phyloP scores from a whole-genome alignment of 1,139 yeast species.

The Arxiozyma bovina region DNA sequence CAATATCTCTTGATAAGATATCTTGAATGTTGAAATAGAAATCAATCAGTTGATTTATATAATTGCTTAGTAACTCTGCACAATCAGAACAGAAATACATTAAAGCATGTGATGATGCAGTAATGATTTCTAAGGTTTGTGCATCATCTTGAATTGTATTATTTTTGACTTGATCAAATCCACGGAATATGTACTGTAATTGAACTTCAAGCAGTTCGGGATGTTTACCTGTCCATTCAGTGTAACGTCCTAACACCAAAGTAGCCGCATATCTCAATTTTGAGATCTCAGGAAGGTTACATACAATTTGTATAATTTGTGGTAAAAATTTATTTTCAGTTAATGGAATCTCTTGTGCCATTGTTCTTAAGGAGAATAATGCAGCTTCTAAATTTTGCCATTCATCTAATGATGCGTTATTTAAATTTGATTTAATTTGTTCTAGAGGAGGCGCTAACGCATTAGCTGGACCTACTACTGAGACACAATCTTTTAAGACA shows the following conservation, averaged over 20 bases:
- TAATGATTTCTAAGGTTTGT: constrained; percentile 43
- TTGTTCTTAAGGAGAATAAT: constrained; percentile 78
- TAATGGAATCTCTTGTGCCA: constrained; percentile 83
- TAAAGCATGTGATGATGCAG: constrained; percentile 88
- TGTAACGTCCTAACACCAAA: constrained; percentile 83
- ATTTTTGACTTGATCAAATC: constrained; percentile 43
- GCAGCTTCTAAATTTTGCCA: constrained; percentile 95
- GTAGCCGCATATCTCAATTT: constrained; percentile 89
- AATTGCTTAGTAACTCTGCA: constrained; percentile 53
- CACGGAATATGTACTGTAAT: constrained; percentile 72
- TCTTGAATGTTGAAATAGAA: constrained; percentile 59
- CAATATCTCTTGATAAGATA: constrained; percentile 43
- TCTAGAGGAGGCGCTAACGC: constrained; percentile 44
- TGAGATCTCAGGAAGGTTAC: constrained; percentile 76
- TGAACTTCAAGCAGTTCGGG: constrained; percentile 77
- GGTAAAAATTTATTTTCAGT: constrained; percentile 67
- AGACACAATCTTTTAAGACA: constrained; percentile 88
- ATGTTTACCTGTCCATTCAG: constrained; percentile 88
- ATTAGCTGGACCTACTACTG: constrained; percentile 67
- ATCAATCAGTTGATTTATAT: constrained; percentile 65
- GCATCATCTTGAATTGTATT: constrained; percentile 13
- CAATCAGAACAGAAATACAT: constrained; percentile 96
- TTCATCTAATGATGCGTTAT: constrained; percentile 6
- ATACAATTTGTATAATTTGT: constrained; percentile 42
- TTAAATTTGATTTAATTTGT: constrained; percentile 24